Base-by-base conservation (phyloP, 176 grass and related monocot species). In the Musa itinerans region DNA sequence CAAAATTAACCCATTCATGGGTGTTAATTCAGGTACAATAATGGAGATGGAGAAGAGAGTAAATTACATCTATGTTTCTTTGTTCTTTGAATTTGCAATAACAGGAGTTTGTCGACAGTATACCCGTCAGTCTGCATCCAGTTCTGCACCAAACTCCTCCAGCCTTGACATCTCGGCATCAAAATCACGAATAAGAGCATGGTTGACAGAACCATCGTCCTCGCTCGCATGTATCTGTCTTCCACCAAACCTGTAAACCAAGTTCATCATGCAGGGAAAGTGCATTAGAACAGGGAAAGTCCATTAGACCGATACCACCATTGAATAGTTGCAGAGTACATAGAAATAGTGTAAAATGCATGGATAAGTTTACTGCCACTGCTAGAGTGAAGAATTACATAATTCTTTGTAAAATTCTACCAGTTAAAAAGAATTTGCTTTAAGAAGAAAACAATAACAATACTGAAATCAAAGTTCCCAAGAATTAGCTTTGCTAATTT, bases 181-280 rank as follows among this genome's bases (percentile, higher is more conserved):
- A 10, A 89, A 82, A 84, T 99, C 95, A 82, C 95, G 90, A 34
- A 94, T 82, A 63, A 71, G 80, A 26, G 88, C 74, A 81, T 99
- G 95, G 71, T 99, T 99, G 11, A 99, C 17, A 1, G 80, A 82
- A 27, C 90, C 95, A 22, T 99, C 90, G 65, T 99, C 95, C 78
- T 91, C 90, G 0, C 84, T 89, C 7, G 90, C 95, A 8, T 86
- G 86, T 50, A 94, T 83, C 80, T 89, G 88, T 61, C 49, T 87
- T 12, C 95, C 90, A 50, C 69, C 95, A 81, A 99, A 99, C 95
- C 95, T 99, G 81, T 68, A 76, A 19, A 74, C 10, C 53, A n/a
- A 51, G 13, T 51, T 16, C 12, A 63, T 81, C 54, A 82, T 53
- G 22, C 21, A 70, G 20, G 29, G 0, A 3, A 29, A 25, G 25